A percentile compares a stretch with the other conserved stretches of the same genome.
phyloP scores from a whole-genome alignment of 208 protist genomes.

The Leishmania turanica region DNA sequence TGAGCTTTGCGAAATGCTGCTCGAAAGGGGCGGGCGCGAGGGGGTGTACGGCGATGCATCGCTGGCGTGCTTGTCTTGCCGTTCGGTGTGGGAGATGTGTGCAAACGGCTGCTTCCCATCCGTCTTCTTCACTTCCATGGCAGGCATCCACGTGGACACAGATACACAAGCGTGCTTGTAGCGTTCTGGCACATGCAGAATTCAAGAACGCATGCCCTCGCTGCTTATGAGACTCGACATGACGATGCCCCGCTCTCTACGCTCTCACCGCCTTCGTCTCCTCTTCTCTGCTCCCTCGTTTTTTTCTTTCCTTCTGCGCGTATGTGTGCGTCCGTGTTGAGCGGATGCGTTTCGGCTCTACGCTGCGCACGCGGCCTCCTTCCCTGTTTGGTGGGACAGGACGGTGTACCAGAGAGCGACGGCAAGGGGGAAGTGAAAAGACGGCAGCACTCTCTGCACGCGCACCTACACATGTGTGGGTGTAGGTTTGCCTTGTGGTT shows the following conservation, averaged over 20 bases:
- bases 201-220: not conserved
- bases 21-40: not conserved
- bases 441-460: not conserved
- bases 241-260: not conserved
- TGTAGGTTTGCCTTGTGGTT: not conserved
- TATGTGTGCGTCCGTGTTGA: not conserved
- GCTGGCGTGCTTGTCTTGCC: not conserved
- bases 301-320: not conserved
- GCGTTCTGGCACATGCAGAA: not conserved
- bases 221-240: not conserved
- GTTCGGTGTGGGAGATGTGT: not conserved
- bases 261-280: not conserved
- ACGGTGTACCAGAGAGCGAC: not conserved
- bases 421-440: not conserved
- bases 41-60: not conserved
- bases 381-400: not conserved
- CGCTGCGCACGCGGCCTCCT: not conserved
- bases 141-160: not conserved
- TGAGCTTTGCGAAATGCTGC: not conserved
- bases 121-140: not conserved
- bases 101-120: not conserved
- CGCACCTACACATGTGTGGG: not conserved
- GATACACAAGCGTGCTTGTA: not conserved
- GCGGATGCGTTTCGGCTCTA: not conserved
- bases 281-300: conserved; percentile 9